phyloP scores from a whole-genome alignment of 768 basidiomycete species.

The Lentinula edodes region DNA sequence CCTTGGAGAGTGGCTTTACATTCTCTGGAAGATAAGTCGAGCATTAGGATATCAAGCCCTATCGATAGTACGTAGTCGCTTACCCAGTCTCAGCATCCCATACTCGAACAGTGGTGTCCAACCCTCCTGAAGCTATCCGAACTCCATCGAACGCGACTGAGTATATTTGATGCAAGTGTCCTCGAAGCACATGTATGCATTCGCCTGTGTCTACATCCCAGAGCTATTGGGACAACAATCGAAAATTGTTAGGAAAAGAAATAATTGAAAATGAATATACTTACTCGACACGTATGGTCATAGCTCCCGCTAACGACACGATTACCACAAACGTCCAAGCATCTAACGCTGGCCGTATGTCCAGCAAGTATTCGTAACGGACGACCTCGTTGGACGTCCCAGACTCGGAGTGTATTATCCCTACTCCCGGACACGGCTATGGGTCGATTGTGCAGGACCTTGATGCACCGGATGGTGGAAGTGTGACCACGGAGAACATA shows the following conservation, averaged over 20 bases:
- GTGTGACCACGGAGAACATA: constrained; percentile 81
- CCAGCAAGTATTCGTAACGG: constrained; percentile 64
- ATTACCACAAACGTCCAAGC: constrained; percentile 83
- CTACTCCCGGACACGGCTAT: constrained; percentile 89
- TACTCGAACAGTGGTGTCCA: constrained; percentile 89
- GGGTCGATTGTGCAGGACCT: constrained; percentile 80
- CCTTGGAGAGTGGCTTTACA: constrained; percentile 85
- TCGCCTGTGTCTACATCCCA: constrained; percentile 91
- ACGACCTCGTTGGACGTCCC: constrained; percentile 85
- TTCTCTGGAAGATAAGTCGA: constrained; percentile 35
- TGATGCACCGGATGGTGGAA: constrained; percentile 88
- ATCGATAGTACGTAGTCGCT: constrained; percentile 16
- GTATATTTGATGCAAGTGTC: constrained; percentile 88
- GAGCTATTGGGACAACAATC: constrained; percentile 29
- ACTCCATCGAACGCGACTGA: constrained; percentile 86
- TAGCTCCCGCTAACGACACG: constrained; percentile 90
- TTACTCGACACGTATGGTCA: constrained; percentile 78
- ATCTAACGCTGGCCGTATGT: constrained; percentile 78
- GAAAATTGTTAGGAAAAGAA: neutral
- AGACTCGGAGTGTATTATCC: constrained; percentile 81
- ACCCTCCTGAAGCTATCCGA: constrained; percentile 76
- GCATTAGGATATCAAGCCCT: neutral
- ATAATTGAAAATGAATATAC: constrained; percentile 13
- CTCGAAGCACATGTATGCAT: constrained; percentile 75
- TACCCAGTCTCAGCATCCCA: constrained; percentile 89